A percentile compares a stretch with the other conserved stretches of the same genome.
These are phyloP conservation scores for Talaromyces sp. DNA, from an alignment of 2,329 filamentous ascomycete species.

Conservation along the genomic window DNA sequence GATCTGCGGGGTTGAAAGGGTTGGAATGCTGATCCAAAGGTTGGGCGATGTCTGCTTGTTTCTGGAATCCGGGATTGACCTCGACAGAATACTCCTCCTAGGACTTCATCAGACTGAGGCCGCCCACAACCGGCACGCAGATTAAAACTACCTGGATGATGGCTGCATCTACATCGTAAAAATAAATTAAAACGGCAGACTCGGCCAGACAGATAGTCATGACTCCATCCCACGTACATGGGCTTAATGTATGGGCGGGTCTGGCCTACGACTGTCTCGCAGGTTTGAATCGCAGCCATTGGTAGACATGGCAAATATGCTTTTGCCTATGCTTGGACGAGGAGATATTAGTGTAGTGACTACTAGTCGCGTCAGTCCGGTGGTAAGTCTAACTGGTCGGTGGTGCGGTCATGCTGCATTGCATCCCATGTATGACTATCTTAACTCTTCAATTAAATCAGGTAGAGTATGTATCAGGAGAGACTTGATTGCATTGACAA, in stretches of 20 bases:
- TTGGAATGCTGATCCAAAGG: constrained; percentile 3
- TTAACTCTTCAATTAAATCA: not conserved
- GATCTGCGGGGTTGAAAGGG: constrained; percentile 2
- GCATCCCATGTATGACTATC: not conserved
- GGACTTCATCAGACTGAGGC: too few species aligned
- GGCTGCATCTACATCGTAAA: not conserved
- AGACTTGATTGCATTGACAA: not conserved
- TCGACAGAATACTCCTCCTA: not conserved
- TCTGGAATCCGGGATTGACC: not conserved
- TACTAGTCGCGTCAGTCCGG: not conserved
- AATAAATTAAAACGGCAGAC: not conserved
- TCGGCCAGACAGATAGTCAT: not conserved
- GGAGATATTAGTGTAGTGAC: not conserved
- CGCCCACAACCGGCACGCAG: not conserved
- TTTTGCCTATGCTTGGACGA: not conserved
- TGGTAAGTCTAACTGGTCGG: not conserved
- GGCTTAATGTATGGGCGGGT: not conserved
- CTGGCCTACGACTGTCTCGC: constrained; percentile 1
- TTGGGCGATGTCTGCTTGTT: not conserved
- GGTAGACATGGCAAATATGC: not conserved
- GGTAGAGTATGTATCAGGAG: not conserved
- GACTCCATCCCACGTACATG: constrained; percentile 5
- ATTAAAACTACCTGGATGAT: not conserved
- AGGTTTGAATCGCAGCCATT: not conserved
- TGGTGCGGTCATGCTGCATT: constrained; percentile 11